Conservation (phyloP, 2,329 filamentous ascomycete genomes). For the Monosporascus sp. region DNA sequence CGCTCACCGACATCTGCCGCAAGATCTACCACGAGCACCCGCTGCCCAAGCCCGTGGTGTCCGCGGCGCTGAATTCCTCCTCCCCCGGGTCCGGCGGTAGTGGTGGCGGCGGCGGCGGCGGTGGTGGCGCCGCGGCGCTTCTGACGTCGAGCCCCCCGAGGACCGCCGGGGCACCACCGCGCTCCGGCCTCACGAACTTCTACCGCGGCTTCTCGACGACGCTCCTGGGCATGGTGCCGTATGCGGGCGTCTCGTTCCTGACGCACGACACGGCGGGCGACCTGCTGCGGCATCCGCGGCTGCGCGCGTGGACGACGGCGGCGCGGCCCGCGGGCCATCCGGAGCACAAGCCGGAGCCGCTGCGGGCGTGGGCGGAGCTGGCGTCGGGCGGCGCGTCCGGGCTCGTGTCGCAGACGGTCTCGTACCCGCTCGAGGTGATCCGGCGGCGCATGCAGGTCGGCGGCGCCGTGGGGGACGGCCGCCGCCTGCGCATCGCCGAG, state of each 20-base stretch:
- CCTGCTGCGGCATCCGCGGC: slow-evolving; percentile 61
- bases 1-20: slow-evolving; percentile 68
- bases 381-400: slow-evolving; percentile 80
- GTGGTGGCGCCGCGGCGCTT: no score
- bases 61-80: slow-evolving; percentile 36
- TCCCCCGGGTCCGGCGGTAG: no score
- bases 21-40: slow-evolving; percentile 81
- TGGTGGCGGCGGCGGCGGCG: no score
- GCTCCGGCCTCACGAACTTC: slow-evolving; percentile 76
- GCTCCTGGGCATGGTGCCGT: slow-evolving; percentile 89
- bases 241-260: slow-evolving; percentile 91
- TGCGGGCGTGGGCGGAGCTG: slow-evolving; percentile 84
- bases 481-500: slow-evolving; percentile 69
- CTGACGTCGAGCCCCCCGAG: no score
- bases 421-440: slow-evolving; percentile 91
- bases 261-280: slow-evolving; percentile 91
- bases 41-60: slow-evolving; percentile 31
- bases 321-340: slow-evolving; percentile 51
- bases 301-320: slow-evolving; percentile 72
- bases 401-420: slow-evolving; percentile 82
- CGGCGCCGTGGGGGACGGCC: slow-evolving; percentile 88
- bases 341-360: slow-evolving; percentile 59
- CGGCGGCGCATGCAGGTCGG: slow-evolving; percentile 93
- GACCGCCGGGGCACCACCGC: slow-evolving; percentile 43
- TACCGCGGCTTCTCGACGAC: slow-evolving; percentile 92